Percentiles rank a stretch among this genome's conserved stretches.
Conservation (phyloP, 495 filamentous ascomycete species). For the Podospora pseudoanserina region DNA sequence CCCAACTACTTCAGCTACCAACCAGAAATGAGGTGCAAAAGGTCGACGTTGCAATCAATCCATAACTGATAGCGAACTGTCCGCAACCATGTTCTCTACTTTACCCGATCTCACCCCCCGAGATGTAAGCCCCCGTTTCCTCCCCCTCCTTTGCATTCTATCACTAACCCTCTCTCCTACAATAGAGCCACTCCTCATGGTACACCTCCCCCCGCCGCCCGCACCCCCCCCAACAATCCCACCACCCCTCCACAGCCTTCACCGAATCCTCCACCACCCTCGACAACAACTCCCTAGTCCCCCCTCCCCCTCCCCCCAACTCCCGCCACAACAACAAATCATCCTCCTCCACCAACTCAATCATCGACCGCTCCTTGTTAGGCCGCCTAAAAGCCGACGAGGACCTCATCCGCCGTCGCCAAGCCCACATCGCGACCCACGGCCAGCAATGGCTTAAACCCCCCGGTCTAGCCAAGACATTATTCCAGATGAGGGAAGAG, state of each 20-base stretch:
- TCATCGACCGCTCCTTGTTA: constrained; percentile 50
- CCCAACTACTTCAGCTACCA: background rate
- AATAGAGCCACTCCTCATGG: constrained; percentile 67
- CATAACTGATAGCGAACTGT: background rate
- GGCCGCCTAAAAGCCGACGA: constrained; percentile 63
- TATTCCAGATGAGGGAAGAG: constrained; percentile 74
- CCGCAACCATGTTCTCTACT: constrained; percentile 56
- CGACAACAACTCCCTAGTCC: constrained; percentile 17
- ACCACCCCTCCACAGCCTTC: constrained; percentile 21
- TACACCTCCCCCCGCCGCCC: constrained; percentile 57
- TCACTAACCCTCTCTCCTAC: background rate
- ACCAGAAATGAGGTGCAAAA: background rate
- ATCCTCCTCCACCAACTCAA: constrained; percentile 17
- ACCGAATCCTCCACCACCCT: constrained; percentile 20
- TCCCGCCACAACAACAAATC: constrained; percentile 4
- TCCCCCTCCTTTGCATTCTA: background rate
- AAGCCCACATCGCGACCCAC: constrained; percentile 68
- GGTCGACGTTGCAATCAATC: background rate
- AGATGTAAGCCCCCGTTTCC: constrained; percentile 52
- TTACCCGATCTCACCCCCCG: constrained; percentile 70
- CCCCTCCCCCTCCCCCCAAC: constrained; percentile 4
- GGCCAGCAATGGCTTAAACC: constrained; percentile 77
- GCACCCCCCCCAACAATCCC: constrained; percentile 29
- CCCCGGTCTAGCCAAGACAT: constrained; percentile 69
- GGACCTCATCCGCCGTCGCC: constrained; percentile 60